Conservation (phyloP, 257 asterid genomes). For the Solanum raphanifolium region DNA sequence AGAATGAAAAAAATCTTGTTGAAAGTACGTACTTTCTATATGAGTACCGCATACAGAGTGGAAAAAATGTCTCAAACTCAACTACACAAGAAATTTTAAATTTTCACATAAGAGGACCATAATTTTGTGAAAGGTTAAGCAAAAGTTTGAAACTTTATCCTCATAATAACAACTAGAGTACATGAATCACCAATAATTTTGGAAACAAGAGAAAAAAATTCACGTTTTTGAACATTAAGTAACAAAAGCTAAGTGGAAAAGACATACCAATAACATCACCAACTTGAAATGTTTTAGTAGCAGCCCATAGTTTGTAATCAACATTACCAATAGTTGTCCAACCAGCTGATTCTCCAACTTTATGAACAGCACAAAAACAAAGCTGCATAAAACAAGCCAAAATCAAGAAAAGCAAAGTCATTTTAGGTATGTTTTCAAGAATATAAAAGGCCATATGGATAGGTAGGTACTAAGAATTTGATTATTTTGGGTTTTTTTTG, state of each 20-base stretch:
- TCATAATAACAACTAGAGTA: no score
- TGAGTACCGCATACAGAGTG: no score
- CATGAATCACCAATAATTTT: no score
- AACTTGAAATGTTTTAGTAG: constrained; percentile 36
- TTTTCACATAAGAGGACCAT: no score
- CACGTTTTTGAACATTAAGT: not conserved
- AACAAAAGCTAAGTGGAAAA: not conserved
- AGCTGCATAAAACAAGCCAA: constrained; percentile 2
- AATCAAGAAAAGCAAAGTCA: constrained; percentile 11
- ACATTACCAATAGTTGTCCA: constrained; percentile 83
- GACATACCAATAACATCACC: constrained; percentile 55
- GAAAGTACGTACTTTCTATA: no score
- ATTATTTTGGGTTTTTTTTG: not conserved
- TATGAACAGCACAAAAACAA: constrained; percentile 32
- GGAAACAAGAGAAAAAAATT: not conserved
- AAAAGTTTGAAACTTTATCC: no score
- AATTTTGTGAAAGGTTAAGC: no score
- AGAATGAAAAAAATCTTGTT: no score
- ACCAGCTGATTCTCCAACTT: constrained; percentile 81
- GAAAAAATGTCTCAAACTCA: no score
- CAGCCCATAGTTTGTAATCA: constrained; percentile 68
- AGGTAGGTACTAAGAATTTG: not conserved
- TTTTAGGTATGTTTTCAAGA: not conserved
- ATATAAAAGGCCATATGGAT: not conserved
- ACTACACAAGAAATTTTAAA: no score